Evolutionary conservation across 139 green algal species (phyloP).

Genomic region (Coelastrella sp.): DNA sequence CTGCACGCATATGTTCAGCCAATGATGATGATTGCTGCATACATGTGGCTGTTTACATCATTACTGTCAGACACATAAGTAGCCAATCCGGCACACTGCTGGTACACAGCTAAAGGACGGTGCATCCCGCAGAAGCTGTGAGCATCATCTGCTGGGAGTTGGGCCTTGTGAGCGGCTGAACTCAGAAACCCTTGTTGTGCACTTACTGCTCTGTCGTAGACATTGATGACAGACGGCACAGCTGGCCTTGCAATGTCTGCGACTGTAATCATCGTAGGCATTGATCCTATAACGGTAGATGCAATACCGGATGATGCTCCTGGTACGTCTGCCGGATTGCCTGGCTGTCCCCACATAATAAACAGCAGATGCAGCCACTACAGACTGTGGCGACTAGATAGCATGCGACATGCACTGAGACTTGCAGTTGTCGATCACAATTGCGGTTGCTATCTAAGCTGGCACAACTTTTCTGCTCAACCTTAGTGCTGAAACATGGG

Average conservation of each 20-base stretch:
- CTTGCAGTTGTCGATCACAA: too few species aligned
- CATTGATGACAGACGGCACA: constrained; percentile 2
- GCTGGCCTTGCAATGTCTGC: constrained; percentile 6
- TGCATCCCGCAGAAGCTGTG: neutral
- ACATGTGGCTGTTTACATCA: too few species aligned
- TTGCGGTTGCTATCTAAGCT: too few species aligned
- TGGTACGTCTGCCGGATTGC: neutral
- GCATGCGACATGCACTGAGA: neutral
- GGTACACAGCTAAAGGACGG: too few species aligned
- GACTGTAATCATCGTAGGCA: neutral
- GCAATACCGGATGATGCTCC: neutral
- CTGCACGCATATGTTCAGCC: too few species aligned
- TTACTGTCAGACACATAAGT: too few species aligned
- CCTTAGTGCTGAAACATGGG: too few species aligned
- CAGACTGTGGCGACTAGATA: neutral
- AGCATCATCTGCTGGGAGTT: neutral
- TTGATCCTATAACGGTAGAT: neutral
- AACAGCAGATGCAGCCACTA: neutral
- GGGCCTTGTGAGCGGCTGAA: neutral
- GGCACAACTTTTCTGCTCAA: too few species aligned
- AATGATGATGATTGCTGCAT: neutral
- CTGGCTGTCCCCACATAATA: neutral
- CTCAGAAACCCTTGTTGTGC: neutral
- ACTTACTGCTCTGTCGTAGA: constrained; percentile 16
- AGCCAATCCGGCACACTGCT: too few species aligned